Conservation (phyloP, 2,329 filamentous ascomycete genomes). For the Neofusicoccum sp. region DNA sequence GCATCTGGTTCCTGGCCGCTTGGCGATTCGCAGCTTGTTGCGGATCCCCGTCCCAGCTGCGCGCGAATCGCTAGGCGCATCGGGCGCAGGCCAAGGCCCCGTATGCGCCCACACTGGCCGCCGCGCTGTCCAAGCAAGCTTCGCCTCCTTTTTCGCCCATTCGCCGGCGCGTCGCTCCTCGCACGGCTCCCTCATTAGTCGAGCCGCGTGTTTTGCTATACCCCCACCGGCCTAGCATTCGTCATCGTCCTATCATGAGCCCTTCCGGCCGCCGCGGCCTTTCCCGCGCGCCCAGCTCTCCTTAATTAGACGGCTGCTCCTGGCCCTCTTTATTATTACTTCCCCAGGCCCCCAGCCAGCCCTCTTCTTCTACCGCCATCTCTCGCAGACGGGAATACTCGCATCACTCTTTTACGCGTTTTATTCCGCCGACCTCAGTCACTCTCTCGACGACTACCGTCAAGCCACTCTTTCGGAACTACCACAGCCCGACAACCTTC, state of each 20-base stretch:
- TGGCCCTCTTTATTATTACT: slow-evolving; percentile 17
- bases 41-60: slow-evolving; percentile 13
- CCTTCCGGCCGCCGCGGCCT: not conserved
- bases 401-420: slow-evolving; percentile 19
- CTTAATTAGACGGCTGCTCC: slow-evolving; percentile 11
- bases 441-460: slow-evolving; percentile 13
- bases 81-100: slow-evolving; percentile 8
- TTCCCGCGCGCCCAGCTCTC: slow-evolving; percentile 15
- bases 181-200: slow-evolving; percentile 13
- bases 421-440: slow-evolving; percentile 19
- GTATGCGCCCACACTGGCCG: slow-evolving; percentile 17
- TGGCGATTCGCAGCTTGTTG: slow-evolving; percentile 18
- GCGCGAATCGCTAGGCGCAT: not conserved
- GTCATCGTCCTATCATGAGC: slow-evolving; percentile 12
- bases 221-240: slow-evolving; percentile 13
- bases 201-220: slow-evolving; percentile 14
- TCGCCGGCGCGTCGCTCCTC: not conserved
- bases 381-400: slow-evolving; percentile 15
- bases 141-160: slow-evolving; percentile 16
- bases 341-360: not conserved
- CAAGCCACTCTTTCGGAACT: slow-evolving; percentile 16
- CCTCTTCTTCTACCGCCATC: not conserved
- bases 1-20: slow-evolving; percentile 11
- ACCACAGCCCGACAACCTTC: not conserved
- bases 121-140: not conserved